These are phyloP conservation scores for Phytophthora hibernalis DNA, from an alignment of 352 stramenopile genomes.

Conservation along the genomic window DNA sequence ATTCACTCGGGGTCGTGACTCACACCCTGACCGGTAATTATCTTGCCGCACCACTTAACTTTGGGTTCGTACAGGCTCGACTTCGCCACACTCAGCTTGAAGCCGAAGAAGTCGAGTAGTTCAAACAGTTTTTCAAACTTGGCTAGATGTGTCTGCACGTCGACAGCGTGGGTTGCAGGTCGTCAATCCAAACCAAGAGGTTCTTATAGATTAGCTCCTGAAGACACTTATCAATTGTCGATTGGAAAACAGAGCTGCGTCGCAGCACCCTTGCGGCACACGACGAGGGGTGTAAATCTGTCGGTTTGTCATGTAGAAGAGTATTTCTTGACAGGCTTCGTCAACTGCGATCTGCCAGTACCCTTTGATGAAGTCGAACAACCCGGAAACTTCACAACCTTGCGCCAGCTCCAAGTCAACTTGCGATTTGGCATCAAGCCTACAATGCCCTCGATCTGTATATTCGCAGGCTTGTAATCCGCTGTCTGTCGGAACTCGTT, in stretches of 20 bases:
- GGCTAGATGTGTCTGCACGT: slow-evolving; percentile 14
- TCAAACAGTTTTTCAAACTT: slow-evolving; percentile 33
- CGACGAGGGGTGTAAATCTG: slow-evolving; percentile 31
- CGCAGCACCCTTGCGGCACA: slow-evolving; percentile 33
- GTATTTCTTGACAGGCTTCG: slow-evolving; percentile 24
- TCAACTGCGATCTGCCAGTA: slow-evolving; percentile 33
- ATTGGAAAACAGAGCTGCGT: slow-evolving; percentile 34
- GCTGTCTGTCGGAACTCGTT: slow-evolving; percentile 5
- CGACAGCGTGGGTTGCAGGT: background rate
- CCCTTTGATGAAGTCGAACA: slow-evolving; percentile 18
- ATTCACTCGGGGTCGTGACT: background rate
- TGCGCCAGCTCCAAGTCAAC: slow-evolving; percentile 14
- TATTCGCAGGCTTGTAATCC: slow-evolving; percentile 17
- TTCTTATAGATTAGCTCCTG: slow-evolving; percentile 16
- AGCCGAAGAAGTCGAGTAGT: slow-evolving; percentile 24
- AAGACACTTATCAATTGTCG: slow-evolving; percentile 24
- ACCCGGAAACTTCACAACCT: slow-evolving; percentile 16
- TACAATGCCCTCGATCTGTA: slow-evolving; percentile 16
- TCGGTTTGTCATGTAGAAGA: slow-evolving; percentile 37
- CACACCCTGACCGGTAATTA: slow-evolving; percentile 5
- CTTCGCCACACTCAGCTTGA: slow-evolving; percentile 35
- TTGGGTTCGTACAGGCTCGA: slow-evolving; percentile 22
- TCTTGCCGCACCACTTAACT: slow-evolving; percentile 33
- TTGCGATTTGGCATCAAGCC: slow-evolving; percentile 19
- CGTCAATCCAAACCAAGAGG: slow-evolving; percentile 45